A percentile compares a stretch with the other conserved stretches of the same genome.
Evolutionary conservation across 2,329 filamentous ascomycete species (phyloP).

Genomic region (Nothophaeocryptopus gaeumannii): DNA sequence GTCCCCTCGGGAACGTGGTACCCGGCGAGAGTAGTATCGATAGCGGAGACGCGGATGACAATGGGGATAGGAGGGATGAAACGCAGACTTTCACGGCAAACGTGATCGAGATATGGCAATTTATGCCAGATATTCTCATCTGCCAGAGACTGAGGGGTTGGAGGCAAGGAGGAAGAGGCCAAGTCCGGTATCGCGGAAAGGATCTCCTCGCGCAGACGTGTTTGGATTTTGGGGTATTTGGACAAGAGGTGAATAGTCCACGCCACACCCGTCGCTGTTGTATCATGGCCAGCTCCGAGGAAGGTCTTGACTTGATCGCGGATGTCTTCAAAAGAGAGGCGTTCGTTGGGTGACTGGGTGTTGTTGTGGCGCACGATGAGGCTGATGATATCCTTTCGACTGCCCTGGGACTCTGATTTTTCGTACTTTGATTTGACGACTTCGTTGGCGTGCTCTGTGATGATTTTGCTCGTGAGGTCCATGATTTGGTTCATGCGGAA

Average conservation of each 20-base stretch:
- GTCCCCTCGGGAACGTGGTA: too few relatives aligned
- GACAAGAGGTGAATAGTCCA: neutral
- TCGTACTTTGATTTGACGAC: neutral
- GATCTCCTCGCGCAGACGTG: neutral
- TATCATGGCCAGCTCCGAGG: conserved; percentile 2
- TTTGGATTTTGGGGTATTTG: conserved; percentile 1
- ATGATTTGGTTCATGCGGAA: neutral
- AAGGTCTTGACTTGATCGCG: conserved; percentile 3
- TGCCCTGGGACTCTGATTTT: neutral
- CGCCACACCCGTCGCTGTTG: neutral
- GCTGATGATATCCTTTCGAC: neutral
- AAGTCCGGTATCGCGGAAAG: neutral
- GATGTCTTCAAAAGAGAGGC: neutral
- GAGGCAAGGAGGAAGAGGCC: too few relatives aligned
- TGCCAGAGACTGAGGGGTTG: neutral
- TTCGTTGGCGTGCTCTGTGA: neutral
- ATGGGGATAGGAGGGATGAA: too few relatives aligned
- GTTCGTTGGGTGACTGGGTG: neutral
- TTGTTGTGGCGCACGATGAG: conserved; percentile 4
- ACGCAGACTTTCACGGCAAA: neutral
- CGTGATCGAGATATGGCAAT: neutral
- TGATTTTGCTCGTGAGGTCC: neutral
- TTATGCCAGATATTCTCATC: neutral
- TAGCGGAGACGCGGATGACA: too few relatives aligned
- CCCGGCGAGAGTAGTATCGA: too few relatives aligned